Conservation (phyloP, 2,329 filamentous ascomycete genomes). For the Aspergillus oerlinghausenensis region DNA sequence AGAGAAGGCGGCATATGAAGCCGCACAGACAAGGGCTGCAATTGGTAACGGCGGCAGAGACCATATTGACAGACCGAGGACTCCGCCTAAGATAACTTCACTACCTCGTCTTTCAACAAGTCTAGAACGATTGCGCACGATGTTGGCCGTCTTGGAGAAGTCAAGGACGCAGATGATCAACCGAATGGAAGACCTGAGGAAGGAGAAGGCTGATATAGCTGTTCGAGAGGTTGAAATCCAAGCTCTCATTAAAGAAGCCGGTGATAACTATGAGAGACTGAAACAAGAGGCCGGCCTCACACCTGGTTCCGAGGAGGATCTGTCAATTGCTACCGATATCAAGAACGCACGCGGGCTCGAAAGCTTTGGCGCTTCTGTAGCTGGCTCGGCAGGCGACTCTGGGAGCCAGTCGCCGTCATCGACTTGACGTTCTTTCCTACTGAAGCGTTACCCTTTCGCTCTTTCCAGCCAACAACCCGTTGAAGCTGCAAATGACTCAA, state of each 20-base stretch:
- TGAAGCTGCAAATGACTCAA: neutral
- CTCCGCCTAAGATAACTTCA: constrained; percentile 70
- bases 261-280: constrained; percentile 62
- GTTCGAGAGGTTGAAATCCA: constrained; percentile 76
- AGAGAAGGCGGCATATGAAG: constrained; percentile 75
- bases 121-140: constrained; percentile 58
- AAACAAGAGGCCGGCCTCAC: constrained; percentile 41
- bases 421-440: neutral
- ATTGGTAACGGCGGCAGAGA: constrained; percentile 53
- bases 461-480: constrained; percentile 7
- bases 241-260: constrained; percentile 72
- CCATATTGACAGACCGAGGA: constrained; percentile 42
- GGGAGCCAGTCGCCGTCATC: constrained; percentile 17
- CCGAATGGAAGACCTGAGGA: constrained; percentile 61
- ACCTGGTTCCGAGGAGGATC: constrained; percentile 20
- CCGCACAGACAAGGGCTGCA: constrained; percentile 79
- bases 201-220: constrained; percentile 64
- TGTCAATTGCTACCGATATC: constrained; percentile 23
- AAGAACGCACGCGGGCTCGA: constrained; percentile 34
- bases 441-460: neutral
- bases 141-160: constrained; percentile 59
- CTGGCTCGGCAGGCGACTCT: constrained; percentile 21
- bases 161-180: constrained; percentile 57
- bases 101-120: constrained; percentile 69
- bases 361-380: constrained; percentile 31